Evolutionary conservation across 2,329 filamentous ascomycete genomes (phyloP), one percentile per base, ranked within the genome.

Genomic region (Conoideocrella luteorostrata): DNA sequence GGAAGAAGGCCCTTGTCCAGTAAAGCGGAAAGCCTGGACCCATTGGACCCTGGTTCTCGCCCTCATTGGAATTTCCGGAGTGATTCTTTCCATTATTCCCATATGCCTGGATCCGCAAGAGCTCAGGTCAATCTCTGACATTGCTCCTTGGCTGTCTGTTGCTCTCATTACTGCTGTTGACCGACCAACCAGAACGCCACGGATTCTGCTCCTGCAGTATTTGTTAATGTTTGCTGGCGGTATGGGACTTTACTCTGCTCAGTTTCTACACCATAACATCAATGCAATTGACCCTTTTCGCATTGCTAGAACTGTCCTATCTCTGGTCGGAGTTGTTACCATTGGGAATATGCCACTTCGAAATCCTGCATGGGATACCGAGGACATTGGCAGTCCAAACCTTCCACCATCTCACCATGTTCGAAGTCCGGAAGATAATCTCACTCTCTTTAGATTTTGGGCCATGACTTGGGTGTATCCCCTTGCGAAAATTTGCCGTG

Each of bases 401-500:
- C 44, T 48, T 2, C 44, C 55, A 5, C 64, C 64, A 0, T 62
- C 55, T 2, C 52, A 54, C 21, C 51, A 57, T 12, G 50, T 86
- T n/a, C 82, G 88, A 43, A 80, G 75, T 29, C 72, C 89, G 0
- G 89, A 95, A 60, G 89, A 95, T 53, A 80, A 85, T 50, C 61
- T 95, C 20, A 85, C 75, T 1, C 69, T 90, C 1, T 89, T 87
- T 76, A 85, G 90, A 52, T 95, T 88, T 65, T 85, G 91, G 77
- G 83, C 79, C 5, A 84, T 95, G 22, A 86, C 79, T 0, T 95
- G 89, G 89, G 83, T 95, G 66, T 69, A 71, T 1, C 84, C 88
- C 0, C 65, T 95, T 6, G 88, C 94, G 11, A 66, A 69, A 2
- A 63, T 80, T 20, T 87, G 84, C 2, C 75, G 71, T 33, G 67